phyloP scores from a whole-genome alignment of 306 rosid genomes.

The Leucaena leucocephala region DNA sequence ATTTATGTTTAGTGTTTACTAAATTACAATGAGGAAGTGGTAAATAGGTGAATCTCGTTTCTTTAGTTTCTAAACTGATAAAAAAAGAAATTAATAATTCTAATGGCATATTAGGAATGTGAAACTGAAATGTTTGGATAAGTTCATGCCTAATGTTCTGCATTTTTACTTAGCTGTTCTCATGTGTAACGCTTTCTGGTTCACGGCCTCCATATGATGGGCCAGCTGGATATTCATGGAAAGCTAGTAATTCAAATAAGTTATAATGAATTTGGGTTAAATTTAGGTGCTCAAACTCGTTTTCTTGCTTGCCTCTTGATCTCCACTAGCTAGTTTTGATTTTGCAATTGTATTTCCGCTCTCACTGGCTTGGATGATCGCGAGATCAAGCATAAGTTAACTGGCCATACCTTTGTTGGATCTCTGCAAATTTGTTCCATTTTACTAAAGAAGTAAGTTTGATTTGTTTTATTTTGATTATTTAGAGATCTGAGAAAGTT shows the following conservation, averaged over 20 bases:
- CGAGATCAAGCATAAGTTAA: background rate
- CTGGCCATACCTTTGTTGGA: slow-evolving; percentile 6
- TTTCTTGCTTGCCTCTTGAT: slow-evolving; percentile 21
- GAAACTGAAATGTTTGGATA: slow-evolving; percentile 7
- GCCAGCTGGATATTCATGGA: slow-evolving; percentile 8
- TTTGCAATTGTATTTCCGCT: background rate
- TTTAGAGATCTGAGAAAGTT: slow-evolving; percentile 10
- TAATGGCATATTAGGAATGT: background rate
- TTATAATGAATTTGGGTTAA: slow-evolving; percentile 4
- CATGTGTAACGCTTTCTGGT: slow-evolving; percentile 17
- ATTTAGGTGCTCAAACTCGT: slow-evolving; percentile 16
- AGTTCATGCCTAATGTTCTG: slow-evolving; percentile 7
- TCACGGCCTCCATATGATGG: slow-evolving; percentile 24
- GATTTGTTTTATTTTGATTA: slow-evolving; percentile 15
- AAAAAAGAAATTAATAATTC: slow-evolving; percentile 14
- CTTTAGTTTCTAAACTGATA: slow-evolving; percentile 34
- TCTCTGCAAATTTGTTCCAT: slow-evolving; percentile 17
- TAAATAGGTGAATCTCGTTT: slow-evolving; percentile 19
- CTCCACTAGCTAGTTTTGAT: slow-evolving; percentile 17
- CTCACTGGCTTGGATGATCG: background rate
- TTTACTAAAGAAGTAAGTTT: slow-evolving; percentile 13
- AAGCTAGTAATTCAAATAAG: background rate
- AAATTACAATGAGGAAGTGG: slow-evolving; percentile 1
- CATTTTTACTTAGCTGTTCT: slow-evolving; percentile 1
- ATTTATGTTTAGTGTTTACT: slow-evolving; percentile 2